phyloP scores from a whole-genome alignment of 1,284 basidiomycete species.

The Meira miltonrushii region DNA sequence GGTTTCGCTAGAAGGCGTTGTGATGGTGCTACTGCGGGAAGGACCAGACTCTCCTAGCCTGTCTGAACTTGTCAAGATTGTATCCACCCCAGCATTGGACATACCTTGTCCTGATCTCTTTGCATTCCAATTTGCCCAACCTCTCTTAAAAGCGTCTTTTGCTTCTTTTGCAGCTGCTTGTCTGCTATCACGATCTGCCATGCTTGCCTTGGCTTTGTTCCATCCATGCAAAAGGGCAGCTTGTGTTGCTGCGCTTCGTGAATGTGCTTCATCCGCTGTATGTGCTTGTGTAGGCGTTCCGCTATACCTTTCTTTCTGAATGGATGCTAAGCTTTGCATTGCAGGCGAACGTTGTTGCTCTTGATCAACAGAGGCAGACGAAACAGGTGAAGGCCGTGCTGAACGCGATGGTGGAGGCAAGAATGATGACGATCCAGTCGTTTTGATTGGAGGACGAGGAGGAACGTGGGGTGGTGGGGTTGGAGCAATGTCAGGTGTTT shows the following conservation, averaged over 20 bases:
- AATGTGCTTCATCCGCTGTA: too few species aligned
- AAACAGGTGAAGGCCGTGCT: too few species aligned
- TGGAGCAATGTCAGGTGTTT: too few species aligned
- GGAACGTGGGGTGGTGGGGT: too few species aligned
- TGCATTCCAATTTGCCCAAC: conserved; percentile 46
- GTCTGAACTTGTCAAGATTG: not conserved
- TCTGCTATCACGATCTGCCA: conserved; percentile 46
- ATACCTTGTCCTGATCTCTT: conserved; percentile 10
- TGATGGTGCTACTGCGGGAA: not conserved
- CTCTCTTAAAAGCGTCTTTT: conserved; percentile 45
- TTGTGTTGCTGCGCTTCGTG: not conserved
- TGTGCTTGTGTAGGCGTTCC: too few species aligned
- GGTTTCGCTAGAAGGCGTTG: not conserved
- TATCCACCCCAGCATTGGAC: not conserved
- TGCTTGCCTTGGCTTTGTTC: conserved; percentile 46
- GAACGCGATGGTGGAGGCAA: too few species aligned
- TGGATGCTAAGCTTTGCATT: too few species aligned
- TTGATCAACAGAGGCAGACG: too few species aligned
- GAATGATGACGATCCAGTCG: too few species aligned
- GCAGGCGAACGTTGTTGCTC: too few species aligned
- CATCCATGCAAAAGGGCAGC: conserved; percentile 15
- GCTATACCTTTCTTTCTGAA: too few species aligned
- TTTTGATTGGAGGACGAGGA: too few species aligned
- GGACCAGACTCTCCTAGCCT: conserved; percentile 10
- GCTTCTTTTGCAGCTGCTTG: conserved; percentile 43